Evolutionary conservation across 2,329 filamentous ascomycete species (phyloP), one percentile per base, ranked within the genome.

Genomic region (Mariannaea elegans): DNA sequence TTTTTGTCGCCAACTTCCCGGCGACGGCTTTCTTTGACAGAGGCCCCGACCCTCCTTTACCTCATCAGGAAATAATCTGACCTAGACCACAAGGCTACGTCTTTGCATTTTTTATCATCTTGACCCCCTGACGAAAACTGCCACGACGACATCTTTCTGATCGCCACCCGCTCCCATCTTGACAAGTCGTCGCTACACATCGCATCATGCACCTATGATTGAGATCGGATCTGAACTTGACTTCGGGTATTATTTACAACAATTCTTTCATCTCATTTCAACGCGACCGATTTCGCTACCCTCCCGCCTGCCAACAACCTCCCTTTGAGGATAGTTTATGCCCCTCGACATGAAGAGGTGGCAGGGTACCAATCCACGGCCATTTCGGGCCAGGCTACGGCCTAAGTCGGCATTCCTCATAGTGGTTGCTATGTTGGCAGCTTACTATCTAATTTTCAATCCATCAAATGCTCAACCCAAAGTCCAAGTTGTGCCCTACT

Each of bases 361-460:
- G 61, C 70, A 70, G 36, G 65, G 71, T 32, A 65, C 72, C 42
- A 65, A 60, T 27, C 63, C 72, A 56, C 74, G 73, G 52, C 66
- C 70, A 51, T 63, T 73, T 50, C 63, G 72, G 58, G 66, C 72
- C 63, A 71, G 78, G 55, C 72, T 79, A 44, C 74, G 80, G 59
- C 78, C 80, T 53, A 79, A 76, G 68, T 73, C 77, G 36, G 63
- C 83, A 27, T 63, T 82, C 9, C 64, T 82, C 32, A 69, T 81
- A 21, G 71, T 72, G 29, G 57, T 82, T 19, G 77, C 77, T 27
- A 68, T 76, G 32, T 64, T 78, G 18, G 73, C 76, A n/a, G 73
- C 80, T 31, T 83, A 82, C 65, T 80, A 77, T 66, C 63, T 82
- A 41, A 62, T 81, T 18, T 75, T 81, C 56, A 77, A 75, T 60